Evolutionary conservation across 2,329 filamentous ascomycete genomes (phyloP), one percentile per base, ranked within the genome.

Genomic region (Lachnellula subtilissima): DNA sequence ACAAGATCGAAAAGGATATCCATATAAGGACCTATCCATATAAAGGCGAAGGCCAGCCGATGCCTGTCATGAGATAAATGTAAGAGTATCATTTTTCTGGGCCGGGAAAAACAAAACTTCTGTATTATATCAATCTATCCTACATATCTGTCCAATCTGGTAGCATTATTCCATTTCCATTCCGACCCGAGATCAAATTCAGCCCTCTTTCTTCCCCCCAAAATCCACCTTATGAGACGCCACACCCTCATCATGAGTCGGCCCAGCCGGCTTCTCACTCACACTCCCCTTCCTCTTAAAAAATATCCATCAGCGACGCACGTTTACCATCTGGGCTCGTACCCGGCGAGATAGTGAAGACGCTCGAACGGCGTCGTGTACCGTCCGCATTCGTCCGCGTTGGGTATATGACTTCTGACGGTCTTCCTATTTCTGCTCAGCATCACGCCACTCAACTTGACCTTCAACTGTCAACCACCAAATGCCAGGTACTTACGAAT

Each of bases 371-470:
- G 22, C 64, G 54, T 40, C 56, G 48, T 22, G 61, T 62, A 0
- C 63, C 62, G 45, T 64, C 62, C 15, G 55, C 22, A 37, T 66
- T 65, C 4, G 42, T 23, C 9, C 59, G 51, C 3, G 52, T 19
- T 14, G 65, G 61, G 23, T 64, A 65, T n/a, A 67, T 65, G 5
- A 65, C 49, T 28, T 69, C 67, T 7, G 66, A 68, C 35, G 65
- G 67, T 60, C 59, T 62, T 2, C 67, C 67, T 69, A 51, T 54
- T 9, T 28, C 28, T 46, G 15, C 22, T 11, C 9, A 23, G 8
- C 25, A 5, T 6, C 19, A 7, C 1, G 11, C 37, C 39, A 11
- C 8, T 32, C 28, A 9, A 32, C 28, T 11, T 32, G 9, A 9
- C 4, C 23, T n/a, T 32, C 35, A 40, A 23, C 15, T 23, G 4